Conservation (phyloP, 306 rosid genomes). For the Cucurbita pepo region DNA sequence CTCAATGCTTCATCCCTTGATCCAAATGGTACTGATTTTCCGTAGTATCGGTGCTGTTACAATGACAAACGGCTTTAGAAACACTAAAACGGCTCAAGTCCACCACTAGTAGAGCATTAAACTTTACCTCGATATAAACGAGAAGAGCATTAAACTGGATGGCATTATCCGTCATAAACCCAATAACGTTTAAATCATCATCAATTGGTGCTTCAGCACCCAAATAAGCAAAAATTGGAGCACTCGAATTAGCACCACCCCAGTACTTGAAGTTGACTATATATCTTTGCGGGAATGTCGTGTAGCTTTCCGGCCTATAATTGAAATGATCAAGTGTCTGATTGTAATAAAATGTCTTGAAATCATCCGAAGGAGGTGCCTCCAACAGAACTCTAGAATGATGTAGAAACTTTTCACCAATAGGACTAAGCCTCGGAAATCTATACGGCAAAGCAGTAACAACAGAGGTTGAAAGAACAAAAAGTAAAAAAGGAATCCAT, state of each 20-base stretch:
- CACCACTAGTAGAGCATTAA: background rate
- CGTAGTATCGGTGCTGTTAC: conserved; percentile 58
- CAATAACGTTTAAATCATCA: background rate
- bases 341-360: conserved; percentile 32
- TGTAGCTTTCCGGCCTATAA: conserved; percentile 41
- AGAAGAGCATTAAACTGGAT: conserved; percentile 40
- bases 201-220: conserved; percentile 53
- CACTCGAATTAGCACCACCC: conserved; percentile 43
- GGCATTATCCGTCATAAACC: conserved; percentile 53
- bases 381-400: background rate
- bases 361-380: background rate
- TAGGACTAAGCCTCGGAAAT: conserved; percentile 40
- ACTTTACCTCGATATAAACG: conserved; percentile 50
- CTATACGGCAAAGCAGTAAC: conserved; percentile 6
- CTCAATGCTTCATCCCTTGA: conserved; percentile 47
- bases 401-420: conserved; percentile 11
- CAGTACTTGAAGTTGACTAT: conserved; percentile 44
- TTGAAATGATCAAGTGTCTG: conserved; percentile 71
- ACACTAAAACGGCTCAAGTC: background rate
- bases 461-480: conserved; percentile 11
- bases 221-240: conserved; percentile 52
- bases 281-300: conserved; percentile 46
- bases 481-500: conserved; percentile 12
- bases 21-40: conserved; percentile 55
- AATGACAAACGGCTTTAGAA: background rate